Percentiles rank a stretch among this genome's conserved stretches.
Evolutionary conservation across 306 rosid genomes (phyloP).

Genomic region (Phaseolus lunatus): DNA sequence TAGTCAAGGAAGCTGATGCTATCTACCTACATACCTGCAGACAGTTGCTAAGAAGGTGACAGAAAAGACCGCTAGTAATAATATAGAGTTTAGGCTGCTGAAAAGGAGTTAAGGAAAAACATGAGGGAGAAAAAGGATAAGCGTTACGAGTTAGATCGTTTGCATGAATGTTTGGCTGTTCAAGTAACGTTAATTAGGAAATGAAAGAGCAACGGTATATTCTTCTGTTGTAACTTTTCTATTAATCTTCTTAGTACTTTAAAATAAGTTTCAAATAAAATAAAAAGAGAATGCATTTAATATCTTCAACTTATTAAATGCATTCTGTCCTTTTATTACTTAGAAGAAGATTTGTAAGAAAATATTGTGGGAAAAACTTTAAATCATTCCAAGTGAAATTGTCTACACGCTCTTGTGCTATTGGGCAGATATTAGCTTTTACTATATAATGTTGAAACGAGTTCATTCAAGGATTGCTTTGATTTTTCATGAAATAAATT

Average conservation of each 20-base stretch:
- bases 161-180: conserved; percentile 40
- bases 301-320: not conserved
- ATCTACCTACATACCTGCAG: conserved; percentile 32
- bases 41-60: conserved; percentile 42
- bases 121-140: conserved; percentile 22
- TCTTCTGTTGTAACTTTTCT: not conserved
- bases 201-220: conserved; percentile 1
- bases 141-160: conserved; percentile 40
- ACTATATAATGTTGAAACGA: not conserved
- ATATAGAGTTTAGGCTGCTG: conserved; percentile 48
- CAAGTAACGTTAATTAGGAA: conserved; percentile 37
- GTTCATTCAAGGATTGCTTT: not conserved
- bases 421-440: not conserved
- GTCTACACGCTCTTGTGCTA: not conserved
- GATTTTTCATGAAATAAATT: not conserved
- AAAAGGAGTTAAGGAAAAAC: conserved; percentile 30
- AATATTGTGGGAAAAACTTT: not conserved
- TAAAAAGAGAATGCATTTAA: not conserved
- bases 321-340: not conserved
- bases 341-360: not conserved
- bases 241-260: not conserved
- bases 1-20: conserved; percentile 52
- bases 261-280: not conserved
- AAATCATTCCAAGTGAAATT: not conserved
- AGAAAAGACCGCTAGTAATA: conserved; percentile 33